phyloP scores from a whole-genome alignment of 441 rosid genomes.

The Corymbia citriodora region DNA sequence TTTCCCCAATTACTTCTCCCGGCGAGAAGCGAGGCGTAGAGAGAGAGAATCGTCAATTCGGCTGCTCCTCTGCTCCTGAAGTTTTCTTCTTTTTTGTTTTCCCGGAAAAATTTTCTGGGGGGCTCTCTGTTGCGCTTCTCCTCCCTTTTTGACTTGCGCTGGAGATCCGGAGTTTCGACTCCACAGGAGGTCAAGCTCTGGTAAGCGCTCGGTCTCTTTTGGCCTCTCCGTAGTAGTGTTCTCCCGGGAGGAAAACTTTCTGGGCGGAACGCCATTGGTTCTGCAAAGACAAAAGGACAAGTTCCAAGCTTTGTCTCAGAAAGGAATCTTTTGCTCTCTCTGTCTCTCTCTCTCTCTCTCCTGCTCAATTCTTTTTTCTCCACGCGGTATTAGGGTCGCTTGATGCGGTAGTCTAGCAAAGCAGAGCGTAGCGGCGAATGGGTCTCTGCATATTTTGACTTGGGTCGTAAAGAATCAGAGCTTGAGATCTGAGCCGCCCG shows the following conservation, averaged over 20 bases:
- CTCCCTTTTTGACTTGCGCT: constrained; percentile 6
- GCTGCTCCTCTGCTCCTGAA: background rate
- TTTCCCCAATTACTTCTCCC: constrained; percentile 7
- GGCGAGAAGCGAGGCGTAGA: background rate
- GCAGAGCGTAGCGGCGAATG: constrained; percentile 14
- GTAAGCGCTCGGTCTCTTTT: background rate
- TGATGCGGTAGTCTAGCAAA: constrained; percentile 33
- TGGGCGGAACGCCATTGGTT: background rate
- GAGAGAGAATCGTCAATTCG: background rate
- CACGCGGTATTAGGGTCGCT: constrained; percentile 38
- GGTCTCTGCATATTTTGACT: constrained; percentile 5
- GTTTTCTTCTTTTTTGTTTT: background rate
- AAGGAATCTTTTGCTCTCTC: background rate
- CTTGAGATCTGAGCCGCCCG: background rate
- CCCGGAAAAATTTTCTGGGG: background rate
- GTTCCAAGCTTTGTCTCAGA: background rate
- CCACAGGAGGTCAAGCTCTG: background rate
- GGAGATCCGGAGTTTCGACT: constrained; percentile 14
- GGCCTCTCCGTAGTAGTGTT: background rate
- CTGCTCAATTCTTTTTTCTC: background rate
- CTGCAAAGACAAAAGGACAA: background rate
- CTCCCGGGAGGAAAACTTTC: background rate
- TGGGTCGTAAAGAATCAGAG: background rate
- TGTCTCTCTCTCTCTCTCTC: constrained; percentile 2
- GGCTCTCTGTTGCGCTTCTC: background rate